These are phyloP conservation scores for Paraleonurus japonicus DNA, from an alignment of 257 asterid genomes.

Conservation along the genomic window DNA sequence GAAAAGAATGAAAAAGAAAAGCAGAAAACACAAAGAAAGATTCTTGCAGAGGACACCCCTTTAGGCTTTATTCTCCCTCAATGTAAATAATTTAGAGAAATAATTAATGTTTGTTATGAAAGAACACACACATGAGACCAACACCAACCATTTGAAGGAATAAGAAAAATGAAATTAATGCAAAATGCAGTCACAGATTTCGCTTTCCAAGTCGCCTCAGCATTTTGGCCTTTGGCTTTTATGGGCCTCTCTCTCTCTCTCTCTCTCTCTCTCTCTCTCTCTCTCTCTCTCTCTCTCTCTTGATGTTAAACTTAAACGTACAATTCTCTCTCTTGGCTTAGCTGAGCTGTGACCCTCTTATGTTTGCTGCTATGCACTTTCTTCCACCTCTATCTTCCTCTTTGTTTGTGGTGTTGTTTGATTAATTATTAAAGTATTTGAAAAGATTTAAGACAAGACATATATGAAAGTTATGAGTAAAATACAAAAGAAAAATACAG, in stretches of 20 bases:
- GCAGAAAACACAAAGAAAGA: slow-evolving; percentile 41
- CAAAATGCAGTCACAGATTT: slow-evolving; percentile 22
- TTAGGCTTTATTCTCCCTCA: slow-evolving; percentile 15
- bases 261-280: not conserved
- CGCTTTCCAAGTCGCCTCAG: slow-evolving; percentile 34
- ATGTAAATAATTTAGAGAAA: not conserved
- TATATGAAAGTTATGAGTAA: no score
- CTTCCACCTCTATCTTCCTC: not conserved
- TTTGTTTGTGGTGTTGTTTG: not conserved
- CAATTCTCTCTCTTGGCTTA: not conserved
- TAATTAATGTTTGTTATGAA: not conserved
- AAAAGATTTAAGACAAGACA: no score
- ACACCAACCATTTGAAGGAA: not conserved
- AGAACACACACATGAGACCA: not conserved
- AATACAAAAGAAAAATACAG: no score
- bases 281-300: not conserved
- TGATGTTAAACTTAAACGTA: not conserved
- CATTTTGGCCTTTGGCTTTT: slow-evolving; percentile 26
- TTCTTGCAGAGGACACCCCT: slow-evolving; percentile 42
- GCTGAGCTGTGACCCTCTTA: slow-evolving; percentile 36
- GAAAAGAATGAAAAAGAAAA: slow-evolving; percentile 27
- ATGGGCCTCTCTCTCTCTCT: not conserved
- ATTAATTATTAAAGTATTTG: no score
- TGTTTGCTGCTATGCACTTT: slow-evolving; percentile 24
- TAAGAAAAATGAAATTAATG: not conserved